Base-by-base conservation (phyloP, 441 rosid genomes). In the Eruca vesicaria region DNA sequence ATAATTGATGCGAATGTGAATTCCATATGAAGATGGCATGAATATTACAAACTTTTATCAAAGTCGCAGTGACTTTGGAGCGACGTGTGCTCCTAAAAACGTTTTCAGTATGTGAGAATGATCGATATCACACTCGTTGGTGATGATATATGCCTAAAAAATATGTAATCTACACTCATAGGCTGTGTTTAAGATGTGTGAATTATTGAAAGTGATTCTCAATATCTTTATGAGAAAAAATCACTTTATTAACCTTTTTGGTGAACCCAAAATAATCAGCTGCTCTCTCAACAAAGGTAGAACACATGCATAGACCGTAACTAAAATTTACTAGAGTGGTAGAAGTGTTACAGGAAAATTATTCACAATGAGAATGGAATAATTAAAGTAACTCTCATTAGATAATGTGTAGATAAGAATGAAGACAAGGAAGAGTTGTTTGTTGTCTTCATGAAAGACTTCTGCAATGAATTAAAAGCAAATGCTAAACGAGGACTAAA, bases 401-500 rank as follows among this genome's bases (percentile, higher is more conserved):
- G 75, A 53, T 63, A 33, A 18, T 23, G 38, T 57, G 9, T 57
- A 57, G 71, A 64, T 56, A 65, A 77, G 63, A 65, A 65, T 9
- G 55, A 32, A 36, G 56, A 58, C 57, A 71, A 77, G 66, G 12
- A 66, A 58, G 72, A 77, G 76, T 66, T 71, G 68, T 18, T 28
- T 28, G 58, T 65, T 71, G 80, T 77, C 72, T 43, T 77, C 50
- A 66, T 68, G 73, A 66, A 72, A 66, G 73, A 72, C 26, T 66
- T 50, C 6, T 72, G 77, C 69, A 78, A 78, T 61, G 77, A 72
- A 78, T 72, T 72, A 72, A 78, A 78, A 78, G 61, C 77, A 78
- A 78, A 67, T 72, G 77, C 77, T 78, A 72, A 78, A 78, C 29
- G 18, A 66, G 35, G 77, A 78, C 55, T 78, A 52, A 78, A 66